A percentile compares a stretch with the other conserved stretches of the same genome.
phyloP scores from a whole-genome alignment of 2,329 filamentous ascomycete species.

The Xylariaceae sp. region DNA sequence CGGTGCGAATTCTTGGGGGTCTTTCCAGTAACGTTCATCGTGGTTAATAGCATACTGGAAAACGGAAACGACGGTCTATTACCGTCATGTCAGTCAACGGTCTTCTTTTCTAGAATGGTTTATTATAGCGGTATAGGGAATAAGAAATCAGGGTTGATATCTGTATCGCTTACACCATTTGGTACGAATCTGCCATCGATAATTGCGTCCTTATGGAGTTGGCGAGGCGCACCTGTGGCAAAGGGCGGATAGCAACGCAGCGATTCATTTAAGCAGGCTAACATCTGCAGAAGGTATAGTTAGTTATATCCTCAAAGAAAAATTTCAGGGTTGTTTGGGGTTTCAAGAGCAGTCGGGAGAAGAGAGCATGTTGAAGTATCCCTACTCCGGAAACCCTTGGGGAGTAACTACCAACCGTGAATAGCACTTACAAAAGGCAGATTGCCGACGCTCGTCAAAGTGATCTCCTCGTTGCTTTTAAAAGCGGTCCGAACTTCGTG shows the following conservation, averaged over 20 bases:
- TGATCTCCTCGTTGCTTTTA: slow-evolving; percentile 47
- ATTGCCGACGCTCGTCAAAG: slow-evolving; percentile 40
- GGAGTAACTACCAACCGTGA: no score
- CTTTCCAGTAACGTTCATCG: slow-evolving; percentile 44
- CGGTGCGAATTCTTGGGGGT: slow-evolving; percentile 47
- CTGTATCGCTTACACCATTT: slow-evolving; percentile 32
- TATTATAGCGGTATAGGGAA: no score
- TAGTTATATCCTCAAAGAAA: not conserved
- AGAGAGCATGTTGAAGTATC: no score
- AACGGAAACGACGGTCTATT: slow-evolving; percentile 44
- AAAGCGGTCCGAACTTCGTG: slow-evolving; percentile 50
- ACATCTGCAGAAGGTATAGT: slow-evolving; percentile 35
- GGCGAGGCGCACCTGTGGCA: slow-evolving; percentile 30
- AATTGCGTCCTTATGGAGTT: slow-evolving; percentile 33
- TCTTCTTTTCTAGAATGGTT: no score
- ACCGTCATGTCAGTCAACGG: no score
- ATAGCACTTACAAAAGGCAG: slow-evolving; percentile 43
- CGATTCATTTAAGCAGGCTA: slow-evolving; percentile 51
- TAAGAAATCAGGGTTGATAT: not conserved
- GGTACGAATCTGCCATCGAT: slow-evolving; percentile 36
- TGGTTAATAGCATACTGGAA: slow-evolving; percentile 47
- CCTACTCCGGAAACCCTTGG: no score
- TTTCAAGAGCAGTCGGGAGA: no score
- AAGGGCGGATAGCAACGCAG: slow-evolving; percentile 50
- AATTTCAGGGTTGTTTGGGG: not conserved